Percentiles rank a stretch among this genome's conserved stretches.
Evolutionary conservation across 768 basidiomycete species (phyloP).

Genomic region (Dentipellis fragilis): DNA sequence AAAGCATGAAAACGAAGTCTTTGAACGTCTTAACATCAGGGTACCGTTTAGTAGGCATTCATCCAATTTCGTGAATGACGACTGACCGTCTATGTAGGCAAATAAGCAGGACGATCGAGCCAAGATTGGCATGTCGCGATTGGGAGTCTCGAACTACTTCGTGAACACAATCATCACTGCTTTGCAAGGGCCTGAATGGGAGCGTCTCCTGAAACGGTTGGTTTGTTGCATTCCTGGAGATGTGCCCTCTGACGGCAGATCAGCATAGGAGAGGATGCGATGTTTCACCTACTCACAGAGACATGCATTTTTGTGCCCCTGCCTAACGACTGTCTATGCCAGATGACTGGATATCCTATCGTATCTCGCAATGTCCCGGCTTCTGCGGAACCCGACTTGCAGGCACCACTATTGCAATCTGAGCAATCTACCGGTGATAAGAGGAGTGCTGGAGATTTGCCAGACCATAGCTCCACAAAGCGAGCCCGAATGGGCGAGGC

Average conservation of each 20-base stretch:
- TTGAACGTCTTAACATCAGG: slow-evolving; percentile 59
- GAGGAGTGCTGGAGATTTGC: too few relatives aligned
- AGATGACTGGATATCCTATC: slow-evolving; percentile 69
- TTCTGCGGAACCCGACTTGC: not conserved
- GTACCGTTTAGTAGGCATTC: slow-evolving; percentile 42
- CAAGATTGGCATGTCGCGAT: slow-evolving; percentile 29
- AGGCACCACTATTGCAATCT: not conserved
- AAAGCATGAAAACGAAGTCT: slow-evolving; percentile 16
- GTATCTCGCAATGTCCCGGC: slow-evolving; percentile 29
- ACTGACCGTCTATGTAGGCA: not conserved
- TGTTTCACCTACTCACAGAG: slow-evolving; percentile 69
- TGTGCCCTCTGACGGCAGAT: not conserved
- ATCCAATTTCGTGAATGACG: not conserved
- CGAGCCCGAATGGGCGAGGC: too few relatives aligned
- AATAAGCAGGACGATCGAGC: slow-evolving; percentile 12
- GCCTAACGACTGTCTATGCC: slow-evolving; percentile 78
- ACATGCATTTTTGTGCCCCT: slow-evolving; percentile 68
- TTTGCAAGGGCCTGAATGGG: slow-evolving; percentile 60
- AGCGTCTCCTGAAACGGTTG: slow-evolving; percentile 49
- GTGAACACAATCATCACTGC: slow-evolving; percentile 70
- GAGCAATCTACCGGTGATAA: too few relatives aligned
- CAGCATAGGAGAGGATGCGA: slow-evolving; percentile 70
- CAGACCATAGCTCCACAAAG: too few relatives aligned
- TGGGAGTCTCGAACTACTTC: slow-evolving; percentile 46
- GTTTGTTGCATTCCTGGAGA: slow-evolving; percentile 5